These are phyloP conservation scores for Candida orba DNA, from an alignment of 805 yeast species.

Conservation along the genomic window DNA sequence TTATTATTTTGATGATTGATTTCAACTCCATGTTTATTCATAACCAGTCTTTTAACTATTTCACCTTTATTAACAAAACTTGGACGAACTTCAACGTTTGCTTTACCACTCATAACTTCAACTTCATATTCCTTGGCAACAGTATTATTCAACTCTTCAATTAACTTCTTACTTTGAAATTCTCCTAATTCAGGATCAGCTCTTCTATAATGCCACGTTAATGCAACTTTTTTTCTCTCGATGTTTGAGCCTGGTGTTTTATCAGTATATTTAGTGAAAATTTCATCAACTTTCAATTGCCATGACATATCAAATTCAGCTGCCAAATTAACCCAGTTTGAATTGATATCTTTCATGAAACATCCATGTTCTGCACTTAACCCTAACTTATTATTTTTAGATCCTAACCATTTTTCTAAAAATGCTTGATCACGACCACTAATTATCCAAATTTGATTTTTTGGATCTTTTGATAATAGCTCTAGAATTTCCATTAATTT, in stretches of 20 bases:
- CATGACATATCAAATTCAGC: conserved; percentile 85
- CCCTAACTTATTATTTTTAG: conserved; percentile 51
- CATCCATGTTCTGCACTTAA: conserved; percentile 97
- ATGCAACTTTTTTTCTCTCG: conserved; percentile 85
- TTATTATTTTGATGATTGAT: not conserved
- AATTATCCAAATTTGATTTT: conserved; percentile 88
- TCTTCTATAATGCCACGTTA: conserved; percentile 96
- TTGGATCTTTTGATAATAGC: conserved; percentile 62
- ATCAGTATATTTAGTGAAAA: conserved; percentile 70
- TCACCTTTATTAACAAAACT: conserved; percentile 94
- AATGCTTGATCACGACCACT: conserved; percentile 93
- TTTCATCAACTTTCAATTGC: conserved; percentile 76
- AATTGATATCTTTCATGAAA: conserved; percentile 70
- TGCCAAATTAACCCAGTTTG: conserved; percentile 79
- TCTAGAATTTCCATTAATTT: conserved; percentile 54
- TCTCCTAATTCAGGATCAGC: conserved; percentile 91
- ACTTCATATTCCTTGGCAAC: conserved; percentile 66
- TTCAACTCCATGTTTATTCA: conserved; percentile 51
- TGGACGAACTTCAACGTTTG: conserved; percentile 96
- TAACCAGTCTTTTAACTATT: conserved; percentile 74
- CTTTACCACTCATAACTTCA: conserved; percentile 96
- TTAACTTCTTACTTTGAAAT: conserved; percentile 73
- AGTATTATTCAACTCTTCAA: conserved; percentile 51
- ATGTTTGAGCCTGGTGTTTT: conserved; percentile 85
- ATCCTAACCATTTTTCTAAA: conserved; percentile 82